phyloP scores from a whole-genome alignment of 306 rosid species.

The Inga oerstediana region DNA sequence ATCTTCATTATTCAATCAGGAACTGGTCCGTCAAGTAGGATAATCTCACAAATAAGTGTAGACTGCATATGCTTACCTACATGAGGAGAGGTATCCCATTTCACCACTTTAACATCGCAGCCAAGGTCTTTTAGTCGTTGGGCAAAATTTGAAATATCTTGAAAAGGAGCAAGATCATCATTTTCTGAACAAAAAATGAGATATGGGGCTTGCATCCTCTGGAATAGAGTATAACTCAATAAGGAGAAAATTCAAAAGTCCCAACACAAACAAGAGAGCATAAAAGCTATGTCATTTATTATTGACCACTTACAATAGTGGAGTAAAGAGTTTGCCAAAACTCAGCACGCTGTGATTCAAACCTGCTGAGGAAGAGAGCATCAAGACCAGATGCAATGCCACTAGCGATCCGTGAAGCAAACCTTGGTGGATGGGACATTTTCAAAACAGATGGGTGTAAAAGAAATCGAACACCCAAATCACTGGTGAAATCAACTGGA shows the following conservation, averaged over 20 bases:
- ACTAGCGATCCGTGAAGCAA: constrained; percentile 78
- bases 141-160: constrained; percentile 73
- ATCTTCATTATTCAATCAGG: background rate
- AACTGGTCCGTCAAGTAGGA: background rate
- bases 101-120: constrained; percentile 81
- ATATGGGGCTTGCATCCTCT: constrained; percentile 90
- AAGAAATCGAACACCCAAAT: constrained; percentile 82
- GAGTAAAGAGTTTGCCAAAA: constrained; percentile 94
- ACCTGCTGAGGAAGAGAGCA: constrained; percentile 80
- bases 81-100: constrained; percentile 76
- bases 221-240: constrained; percentile 36
- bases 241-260: constrained; percentile 26
- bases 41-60: constrained; percentile 16
- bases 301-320: constrained; percentile 63
- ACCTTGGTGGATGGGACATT: constrained; percentile 77
- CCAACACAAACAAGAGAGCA: constrained; percentile 11
- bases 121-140: constrained; percentile 73
- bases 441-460: constrained; percentile 79
- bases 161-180: constrained; percentile 85
- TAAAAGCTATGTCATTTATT: background rate
- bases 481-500: constrained; percentile 96
- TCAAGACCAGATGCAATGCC: constrained; percentile 88
- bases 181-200: constrained; percentile 84
- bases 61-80: constrained; percentile 61
- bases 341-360: constrained; percentile 93